phyloP scores from a whole-genome alignment of 768 basidiomycete species.

The Paxillus ammoniavirescens region DNA sequence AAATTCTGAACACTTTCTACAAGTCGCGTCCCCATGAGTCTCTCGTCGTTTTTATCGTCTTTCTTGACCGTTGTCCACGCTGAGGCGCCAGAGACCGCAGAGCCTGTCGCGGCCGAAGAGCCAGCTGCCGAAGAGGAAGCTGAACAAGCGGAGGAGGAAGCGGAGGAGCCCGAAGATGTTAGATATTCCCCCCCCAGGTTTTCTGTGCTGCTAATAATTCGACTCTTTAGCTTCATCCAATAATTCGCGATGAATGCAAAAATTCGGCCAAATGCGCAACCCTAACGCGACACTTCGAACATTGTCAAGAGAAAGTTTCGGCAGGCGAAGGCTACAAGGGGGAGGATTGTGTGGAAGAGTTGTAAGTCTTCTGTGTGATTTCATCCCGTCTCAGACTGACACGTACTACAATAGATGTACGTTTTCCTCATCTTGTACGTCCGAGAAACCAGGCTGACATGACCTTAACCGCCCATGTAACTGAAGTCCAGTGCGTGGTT shows the following conservation, averaged over 20 bases:
- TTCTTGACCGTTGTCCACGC: constrained; percentile 40
- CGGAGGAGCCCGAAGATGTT: constrained; percentile 80
- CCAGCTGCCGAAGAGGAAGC: constrained; percentile 33
- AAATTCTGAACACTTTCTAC: constrained; percentile 7
- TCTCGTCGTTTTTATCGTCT: constrained; percentile 46
- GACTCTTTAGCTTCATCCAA: constrained; percentile 56
- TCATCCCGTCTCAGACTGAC: constrained; percentile 1
- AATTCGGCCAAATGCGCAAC: constrained; percentile 62
- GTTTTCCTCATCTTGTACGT: constrained; percentile 8
- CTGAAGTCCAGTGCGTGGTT: constrained; percentile 64
- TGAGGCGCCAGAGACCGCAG: constrained; percentile 36
- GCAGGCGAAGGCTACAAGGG: constrained; percentile 81
- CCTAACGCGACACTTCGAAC: constrained; percentile 79
- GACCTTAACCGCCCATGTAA: neutral
- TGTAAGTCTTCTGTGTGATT: constrained; percentile 49
- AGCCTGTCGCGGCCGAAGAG: constrained; percentile 37
- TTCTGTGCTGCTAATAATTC: neutral
- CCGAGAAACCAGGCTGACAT: constrained; percentile 8
- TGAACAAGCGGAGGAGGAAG: constrained; percentile 50
- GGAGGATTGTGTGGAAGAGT: constrained; percentile 91
- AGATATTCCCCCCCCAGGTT: constrained; percentile 29
- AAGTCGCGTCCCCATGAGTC: constrained; percentile 33
- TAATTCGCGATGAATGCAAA: constrained; percentile 75
- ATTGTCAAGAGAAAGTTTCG: constrained; percentile 86
- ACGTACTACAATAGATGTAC: constrained; percentile 18